These are phyloP conservation scores for Naegleria fowleri DNA, from an alignment of 208 protist genomes.

Conservation along the genomic window DNA sequence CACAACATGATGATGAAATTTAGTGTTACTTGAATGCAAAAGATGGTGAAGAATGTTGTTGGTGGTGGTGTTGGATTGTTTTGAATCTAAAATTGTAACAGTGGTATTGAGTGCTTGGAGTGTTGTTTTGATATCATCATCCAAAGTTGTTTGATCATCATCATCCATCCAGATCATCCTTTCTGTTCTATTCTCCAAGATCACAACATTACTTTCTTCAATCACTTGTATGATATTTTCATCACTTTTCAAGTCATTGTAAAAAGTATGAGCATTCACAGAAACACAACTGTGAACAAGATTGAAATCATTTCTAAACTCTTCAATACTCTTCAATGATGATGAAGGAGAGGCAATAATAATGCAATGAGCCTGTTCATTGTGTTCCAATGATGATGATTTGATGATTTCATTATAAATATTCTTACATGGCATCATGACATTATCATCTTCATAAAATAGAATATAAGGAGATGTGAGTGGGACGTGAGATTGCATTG, in stretches of 20 bases:
- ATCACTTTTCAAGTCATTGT: not conserved
- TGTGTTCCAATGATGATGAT: not conserved
- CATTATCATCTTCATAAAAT: not conserved
- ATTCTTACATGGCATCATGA: not conserved
- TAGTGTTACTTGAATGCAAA: not conserved
- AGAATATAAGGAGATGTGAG: too few species aligned
- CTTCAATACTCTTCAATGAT: not conserved
- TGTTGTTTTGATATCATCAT: not conserved
- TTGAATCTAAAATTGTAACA: not conserved
- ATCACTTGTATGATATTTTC: not conserved
- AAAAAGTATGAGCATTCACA: not conserved
- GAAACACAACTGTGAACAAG: not conserved
- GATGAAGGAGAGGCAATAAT: not conserved
- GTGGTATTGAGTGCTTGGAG: not conserved
- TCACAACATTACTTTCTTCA: not conserved
- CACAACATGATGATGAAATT: not conserved
- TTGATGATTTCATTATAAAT: not conserved
- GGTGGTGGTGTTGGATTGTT: too few species aligned
- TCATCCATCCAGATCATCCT: too few species aligned
- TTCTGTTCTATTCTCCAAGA: not conserved
- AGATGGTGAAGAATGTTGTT: not conserved
- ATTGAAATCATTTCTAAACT: not conserved
- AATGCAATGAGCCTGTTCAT: not conserved
- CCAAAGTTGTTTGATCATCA: not conserved
- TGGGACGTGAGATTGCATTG: too few species aligned